phyloP scores from a whole-genome alignment of 2,329 filamentous ascomycete genomes.

The Teratosphaeria nubilosa region DNA sequence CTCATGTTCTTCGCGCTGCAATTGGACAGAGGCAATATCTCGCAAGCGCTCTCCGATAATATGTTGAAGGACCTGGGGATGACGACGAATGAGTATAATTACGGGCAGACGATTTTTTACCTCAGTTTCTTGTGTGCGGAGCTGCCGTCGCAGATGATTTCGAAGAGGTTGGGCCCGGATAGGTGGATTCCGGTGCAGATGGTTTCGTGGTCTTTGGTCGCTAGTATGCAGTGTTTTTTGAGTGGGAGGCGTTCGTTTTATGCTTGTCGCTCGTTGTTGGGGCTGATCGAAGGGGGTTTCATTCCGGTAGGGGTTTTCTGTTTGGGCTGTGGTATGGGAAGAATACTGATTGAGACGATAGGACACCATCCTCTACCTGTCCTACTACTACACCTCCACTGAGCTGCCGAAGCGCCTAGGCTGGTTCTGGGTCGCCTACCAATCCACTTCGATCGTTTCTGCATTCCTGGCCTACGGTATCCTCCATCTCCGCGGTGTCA shows the following conservation, averaged over 20 bases:
- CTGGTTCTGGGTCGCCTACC: slow-evolving; percentile 56
- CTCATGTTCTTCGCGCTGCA: slow-evolving; percentile 47
- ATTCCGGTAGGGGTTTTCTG: slow-evolving; percentile 34
- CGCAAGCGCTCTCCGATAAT: slow-evolving; percentile 20
- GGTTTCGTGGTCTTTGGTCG: slow-evolving; percentile 37
- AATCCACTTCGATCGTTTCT: slow-evolving; percentile 45
- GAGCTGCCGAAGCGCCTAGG: slow-evolving; percentile 59
- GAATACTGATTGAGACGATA: background rate
- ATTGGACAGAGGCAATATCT: slow-evolving; percentile 44
- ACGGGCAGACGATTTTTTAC: slow-evolving; percentile 53
- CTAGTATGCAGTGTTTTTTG: slow-evolving; percentile 25
- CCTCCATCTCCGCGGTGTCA: slow-evolving; percentile 31
- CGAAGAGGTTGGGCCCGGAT: slow-evolving; percentile 35
- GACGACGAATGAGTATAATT: slow-evolving; percentile 42
- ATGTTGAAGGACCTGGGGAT: slow-evolving; percentile 42
- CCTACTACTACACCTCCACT: slow-evolving; percentile 64
- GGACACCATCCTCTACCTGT: slow-evolving; percentile 55
- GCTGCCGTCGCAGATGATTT: slow-evolving; percentile 32
- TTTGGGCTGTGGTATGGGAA: background rate
- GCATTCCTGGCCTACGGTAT: slow-evolving; percentile 20
- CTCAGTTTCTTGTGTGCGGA: slow-evolving; percentile 59
- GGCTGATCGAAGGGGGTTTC: slow-evolving; percentile 39
- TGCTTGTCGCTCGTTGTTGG: slow-evolving; percentile 31
- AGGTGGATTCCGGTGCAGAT: slow-evolving; percentile 31
- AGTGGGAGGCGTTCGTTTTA: slow-evolving; percentile 28